Evolutionary conservation across 2,329 filamentous ascomycete species (phyloP), one percentile per base, ranked within the genome.

Genomic region (Aspergillus sp.): DNA sequence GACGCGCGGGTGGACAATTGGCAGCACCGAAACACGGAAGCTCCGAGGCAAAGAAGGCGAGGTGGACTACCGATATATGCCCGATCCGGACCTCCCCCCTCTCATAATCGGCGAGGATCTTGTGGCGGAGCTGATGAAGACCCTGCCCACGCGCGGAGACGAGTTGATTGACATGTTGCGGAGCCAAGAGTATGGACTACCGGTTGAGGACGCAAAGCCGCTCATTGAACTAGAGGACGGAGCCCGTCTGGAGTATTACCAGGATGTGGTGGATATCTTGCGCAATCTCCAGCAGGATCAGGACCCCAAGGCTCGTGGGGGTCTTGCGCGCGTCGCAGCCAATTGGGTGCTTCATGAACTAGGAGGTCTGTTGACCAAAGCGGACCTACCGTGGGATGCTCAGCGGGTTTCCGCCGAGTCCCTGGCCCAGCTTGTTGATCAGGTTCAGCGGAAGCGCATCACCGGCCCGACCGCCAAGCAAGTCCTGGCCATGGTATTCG

Each of bases 61-160:
- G 67, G 91, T 97, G 5, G 94, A 99, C 71, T 99, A 99, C 71
- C 82, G 94, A 40, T 99, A 99, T 68, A 97, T 99, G 93, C 93
- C 94, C 0, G 94, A 99, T 69, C 90, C 94, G 4, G 94, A 99
- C 67, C 79, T 99, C 13, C 81, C 84, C 0, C 91, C 94, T 1
- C 78, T 99, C 1, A 68, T 91, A 2, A 88, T 99, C 55, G 86
- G 85, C 6, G 67, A 75, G 54, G 85, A 89, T 52, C 78, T 97
- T 0, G 76, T 97, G 4, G 66, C 78, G 4, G 78, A 86, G 57
- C 77, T 97, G 13, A 74, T 72, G 17, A 61, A 71, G 0, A 87
- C 80, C 0, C 74, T 96, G 54, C 89, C 90, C 4, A 78, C 83
- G 19, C 76, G 88, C 9, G 91, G 92, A 0, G 91, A 96, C 59